Conservation (phyloP, 257 asterid species). For the Cinchona pubescens region DNA sequence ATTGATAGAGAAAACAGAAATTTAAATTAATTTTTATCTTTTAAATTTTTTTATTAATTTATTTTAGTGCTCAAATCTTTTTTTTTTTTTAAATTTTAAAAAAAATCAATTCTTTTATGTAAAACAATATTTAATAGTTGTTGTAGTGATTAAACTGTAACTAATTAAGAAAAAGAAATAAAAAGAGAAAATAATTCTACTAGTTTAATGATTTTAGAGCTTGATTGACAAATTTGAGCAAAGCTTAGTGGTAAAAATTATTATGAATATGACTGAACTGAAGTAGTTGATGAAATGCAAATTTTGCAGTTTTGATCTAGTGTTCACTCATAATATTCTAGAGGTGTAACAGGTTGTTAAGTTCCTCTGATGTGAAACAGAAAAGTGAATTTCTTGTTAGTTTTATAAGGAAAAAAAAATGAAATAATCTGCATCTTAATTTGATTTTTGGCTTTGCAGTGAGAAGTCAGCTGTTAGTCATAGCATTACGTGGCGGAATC, state of each 20-base stretch:
- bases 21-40: too few relatives aligned
- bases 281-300: too few relatives aligned
- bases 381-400: not conserved
- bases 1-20: too few relatives aligned
- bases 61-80: not conserved
- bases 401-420: not conserved
- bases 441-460: constrained; percentile 32
- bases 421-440: not conserved
- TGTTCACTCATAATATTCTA: too few relatives aligned
- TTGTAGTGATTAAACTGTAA: not conserved
- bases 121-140: not conserved
- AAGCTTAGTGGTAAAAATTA: not conserved
- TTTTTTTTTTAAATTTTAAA: too few relatives aligned
- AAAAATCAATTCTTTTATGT: too few relatives aligned
- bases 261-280: not conserved
- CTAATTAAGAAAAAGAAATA: not conserved
- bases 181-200: not conserved
- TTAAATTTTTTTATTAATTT: too few relatives aligned
- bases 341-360: not conserved
- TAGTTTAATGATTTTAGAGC: not conserved
- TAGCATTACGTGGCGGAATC: constrained; percentile 59
- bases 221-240: not conserved
- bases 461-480: constrained; percentile 93
- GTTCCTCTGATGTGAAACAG: not conserved
- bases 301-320: too few relatives aligned